Evolutionary conservation across 106 monocot genomes (phyloP).

Genomic region (Iris macrosiphon): DNA sequence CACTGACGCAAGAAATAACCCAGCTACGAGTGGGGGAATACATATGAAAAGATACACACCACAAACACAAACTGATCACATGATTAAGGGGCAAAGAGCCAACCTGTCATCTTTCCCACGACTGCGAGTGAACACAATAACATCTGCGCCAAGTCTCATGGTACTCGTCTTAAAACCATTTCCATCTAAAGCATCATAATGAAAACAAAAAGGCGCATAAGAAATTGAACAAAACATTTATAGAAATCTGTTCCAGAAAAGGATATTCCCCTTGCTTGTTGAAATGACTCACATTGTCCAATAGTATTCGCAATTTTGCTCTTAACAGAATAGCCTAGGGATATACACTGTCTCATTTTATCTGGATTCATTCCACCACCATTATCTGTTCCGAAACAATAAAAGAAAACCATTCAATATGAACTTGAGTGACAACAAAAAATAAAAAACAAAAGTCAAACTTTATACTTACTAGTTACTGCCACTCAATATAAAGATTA

Average conservation of each 20-base stretch:
- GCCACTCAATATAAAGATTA: no score
- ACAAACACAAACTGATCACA: background rate
- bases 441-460: no score
- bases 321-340: slow-evolving; percentile 87
- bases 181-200: slow-evolving; percentile 67
- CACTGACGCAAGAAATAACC: no score
- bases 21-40: no score
- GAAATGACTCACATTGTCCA: slow-evolving; percentile 74
- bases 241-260: no score
- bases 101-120: slow-evolving; percentile 70
- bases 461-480: no score
- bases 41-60: background rate
- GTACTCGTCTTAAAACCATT: slow-evolving; percentile 98
- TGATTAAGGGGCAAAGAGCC: no score
- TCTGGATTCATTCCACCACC: slow-evolving; percentile 96
- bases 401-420: background rate
- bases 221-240: no score
- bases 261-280: no score
- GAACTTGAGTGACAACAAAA: no score
- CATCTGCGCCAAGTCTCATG: slow-evolving; percentile 96
- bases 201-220: no score
- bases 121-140: slow-evolving; percentile 83
- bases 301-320: slow-evolving; percentile 77
- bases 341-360: slow-evolving; percentile 89
- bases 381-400: slow-evolving; percentile 52